Percentiles rank a stretch among this genome's conserved stretches.
Conservation (phyloP, 2,329 filamentous ascomycete species). For the Nemania diffusa region DNA sequence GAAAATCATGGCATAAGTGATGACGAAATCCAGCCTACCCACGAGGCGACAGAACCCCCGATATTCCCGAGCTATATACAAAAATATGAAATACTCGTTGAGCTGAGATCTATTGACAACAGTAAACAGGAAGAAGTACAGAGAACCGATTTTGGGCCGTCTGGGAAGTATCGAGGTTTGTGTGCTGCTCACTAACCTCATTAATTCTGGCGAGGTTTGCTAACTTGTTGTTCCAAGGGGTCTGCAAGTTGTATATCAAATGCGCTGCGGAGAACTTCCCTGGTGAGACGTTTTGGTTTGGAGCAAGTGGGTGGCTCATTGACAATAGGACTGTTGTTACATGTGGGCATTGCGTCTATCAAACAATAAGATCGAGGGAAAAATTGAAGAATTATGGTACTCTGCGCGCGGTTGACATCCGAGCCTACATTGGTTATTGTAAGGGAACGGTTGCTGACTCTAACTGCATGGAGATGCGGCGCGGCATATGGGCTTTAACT, state of each 20-base stretch:
- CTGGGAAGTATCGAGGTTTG: neutral
- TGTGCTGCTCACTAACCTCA: neutral
- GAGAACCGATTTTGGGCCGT: neutral
- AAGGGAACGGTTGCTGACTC: neutral
- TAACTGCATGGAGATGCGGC: neutral
- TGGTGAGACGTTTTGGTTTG: neutral
- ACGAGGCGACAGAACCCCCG: no score
- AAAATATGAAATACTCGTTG: neutral
- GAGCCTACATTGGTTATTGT: neutral
- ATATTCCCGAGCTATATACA: neutral
- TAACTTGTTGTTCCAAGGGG: neutral
- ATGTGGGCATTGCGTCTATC: neutral
- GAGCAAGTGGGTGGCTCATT: neutral
- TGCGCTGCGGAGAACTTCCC: neutral
- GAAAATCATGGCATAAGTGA: no score
- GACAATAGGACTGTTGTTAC: neutral
- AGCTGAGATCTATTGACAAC: neutral
- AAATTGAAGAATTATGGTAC: neutral
- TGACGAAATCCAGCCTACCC: no score
- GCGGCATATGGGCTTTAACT: neutral
- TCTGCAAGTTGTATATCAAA: neutral
- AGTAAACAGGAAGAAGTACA: neutral
- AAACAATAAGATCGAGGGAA: neutral
- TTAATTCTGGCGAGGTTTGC: neutral
- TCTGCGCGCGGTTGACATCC: neutral